Percentiles rank a stretch among this genome's conserved stretches.
These are phyloP conservation scores for Hemileccinum rubropunctum DNA, from an alignment of 768 basidiomycete genomes.

Conservation along the genomic window DNA sequence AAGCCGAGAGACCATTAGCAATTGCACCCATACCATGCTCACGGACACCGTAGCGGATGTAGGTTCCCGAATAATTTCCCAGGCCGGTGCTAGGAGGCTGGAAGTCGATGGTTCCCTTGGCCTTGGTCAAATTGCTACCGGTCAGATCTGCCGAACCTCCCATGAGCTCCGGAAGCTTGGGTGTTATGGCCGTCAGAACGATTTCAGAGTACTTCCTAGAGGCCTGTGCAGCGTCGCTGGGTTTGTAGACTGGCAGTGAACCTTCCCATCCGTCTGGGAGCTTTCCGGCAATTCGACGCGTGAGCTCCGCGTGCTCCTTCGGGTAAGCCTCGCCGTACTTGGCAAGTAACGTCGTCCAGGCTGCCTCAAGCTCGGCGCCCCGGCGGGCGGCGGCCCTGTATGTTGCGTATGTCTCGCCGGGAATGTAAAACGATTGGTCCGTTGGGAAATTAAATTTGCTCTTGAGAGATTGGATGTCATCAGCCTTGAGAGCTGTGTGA, in stretches of 20 bases:
- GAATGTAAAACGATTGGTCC: slow-evolving; percentile 75
- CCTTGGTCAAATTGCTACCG: slow-evolving; percentile 89
- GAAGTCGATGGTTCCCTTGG: slow-evolving; percentile 85
- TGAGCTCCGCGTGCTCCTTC: slow-evolving; percentile 80
- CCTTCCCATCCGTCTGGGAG: slow-evolving; percentile 88
- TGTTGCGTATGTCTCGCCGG: slow-evolving; percentile 63
- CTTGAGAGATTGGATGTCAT: slow-evolving; percentile 85
- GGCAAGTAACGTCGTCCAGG: slow-evolving; percentile 70
- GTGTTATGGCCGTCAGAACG: slow-evolving; percentile 71
- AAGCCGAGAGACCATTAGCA: slow-evolving; percentile 85
- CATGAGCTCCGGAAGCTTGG: slow-evolving; percentile 77
- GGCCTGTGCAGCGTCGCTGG: slow-evolving; percentile 79
- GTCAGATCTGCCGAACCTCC: slow-evolving; percentile 93
- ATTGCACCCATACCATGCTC: slow-evolving; percentile 98
- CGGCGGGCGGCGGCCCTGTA: slow-evolving; percentile 67
- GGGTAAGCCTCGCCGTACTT: slow-evolving; percentile 79
- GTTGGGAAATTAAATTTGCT: slow-evolving; percentile 79
- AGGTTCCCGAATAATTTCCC: slow-evolving; percentile 82
- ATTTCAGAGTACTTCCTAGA: slow-evolving; percentile 93
- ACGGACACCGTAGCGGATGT: slow-evolving; percentile 95
- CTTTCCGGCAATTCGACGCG: slow-evolving; percentile 77
- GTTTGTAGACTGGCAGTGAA: slow-evolving; percentile 80
- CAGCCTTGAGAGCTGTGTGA: slow-evolving; percentile 78
- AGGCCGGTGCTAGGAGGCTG: slow-evolving; percentile 84
- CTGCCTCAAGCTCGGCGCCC: slow-evolving; percentile 68